Conservation (phyloP, 176 grass and related monocot species). For the Oryza officinalis region DNA sequence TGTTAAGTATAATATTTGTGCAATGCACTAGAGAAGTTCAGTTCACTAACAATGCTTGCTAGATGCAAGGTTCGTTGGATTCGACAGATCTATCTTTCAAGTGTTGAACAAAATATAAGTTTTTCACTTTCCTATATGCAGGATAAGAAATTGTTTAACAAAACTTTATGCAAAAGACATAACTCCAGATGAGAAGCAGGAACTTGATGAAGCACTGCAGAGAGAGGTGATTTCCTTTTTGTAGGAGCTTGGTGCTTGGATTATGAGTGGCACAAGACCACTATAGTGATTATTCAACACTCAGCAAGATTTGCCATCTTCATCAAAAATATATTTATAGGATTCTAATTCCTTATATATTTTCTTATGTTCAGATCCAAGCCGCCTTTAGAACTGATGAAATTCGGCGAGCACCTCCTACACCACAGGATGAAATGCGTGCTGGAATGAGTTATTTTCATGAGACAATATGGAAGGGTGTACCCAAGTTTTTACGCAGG, state of each 20-base stretch:
- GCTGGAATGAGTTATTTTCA: conserved; percentile 99
- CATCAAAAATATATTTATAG: conserved; percentile 8
- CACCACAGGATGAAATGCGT: conserved; percentile 95
- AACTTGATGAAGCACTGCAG: conserved; percentile 92
- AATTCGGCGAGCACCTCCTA: conserved; percentile 81
- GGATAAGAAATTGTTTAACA: conserved; percentile 79
- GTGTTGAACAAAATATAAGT: neutral
- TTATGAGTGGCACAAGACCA: conserved; percentile 4
- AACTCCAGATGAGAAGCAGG: conserved; percentile 95
- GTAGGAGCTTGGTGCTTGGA: conserved; percentile 20
- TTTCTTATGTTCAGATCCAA: conserved; percentile 73
- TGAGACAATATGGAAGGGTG: conserved; percentile 98
- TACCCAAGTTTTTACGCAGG: conserved; percentile 87
- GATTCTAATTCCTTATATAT: neutral
- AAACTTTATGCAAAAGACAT: conserved; percentile 80
- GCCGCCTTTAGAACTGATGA: conserved; percentile 97
- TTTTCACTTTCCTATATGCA: conserved; percentile 42
- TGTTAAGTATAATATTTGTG: neutral
- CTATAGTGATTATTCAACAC: conserved; percentile 12
- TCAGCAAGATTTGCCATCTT: conserved; percentile 6
- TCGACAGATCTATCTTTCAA: neutral
- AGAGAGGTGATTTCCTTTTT: conserved; percentile 64
- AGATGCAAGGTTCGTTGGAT: neutral
- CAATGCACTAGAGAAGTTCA: neutral
- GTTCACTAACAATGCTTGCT: conserved; percentile 5